Conservation (phyloP, 106 monocot genomes). For the Dioscorea zingiberensis region DNA sequence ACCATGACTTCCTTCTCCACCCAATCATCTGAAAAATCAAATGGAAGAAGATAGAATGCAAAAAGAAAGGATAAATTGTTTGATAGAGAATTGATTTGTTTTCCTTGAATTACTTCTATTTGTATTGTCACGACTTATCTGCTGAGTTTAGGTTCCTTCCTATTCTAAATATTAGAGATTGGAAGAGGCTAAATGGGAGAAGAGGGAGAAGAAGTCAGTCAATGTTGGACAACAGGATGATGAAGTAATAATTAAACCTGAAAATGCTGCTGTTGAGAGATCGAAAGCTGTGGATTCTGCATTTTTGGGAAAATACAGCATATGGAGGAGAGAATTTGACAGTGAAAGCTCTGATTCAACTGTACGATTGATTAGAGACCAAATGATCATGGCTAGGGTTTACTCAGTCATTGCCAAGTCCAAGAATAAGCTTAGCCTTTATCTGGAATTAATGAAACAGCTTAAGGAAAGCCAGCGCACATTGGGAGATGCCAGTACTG, state of each 20-base stretch:
- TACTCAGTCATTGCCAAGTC: slow-evolving; percentile 39
- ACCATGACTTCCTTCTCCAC: no score
- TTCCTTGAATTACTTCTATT: no score
- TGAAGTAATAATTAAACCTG: slow-evolving; percentile 56
- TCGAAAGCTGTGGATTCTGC: slow-evolving; percentile 75
- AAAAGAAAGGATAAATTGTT: no score
- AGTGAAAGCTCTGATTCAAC: slow-evolving; percentile 62
- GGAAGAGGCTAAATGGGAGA: slow-evolving; percentile 4
- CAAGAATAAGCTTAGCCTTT: slow-evolving; percentile 32
- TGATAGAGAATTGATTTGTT: no score
- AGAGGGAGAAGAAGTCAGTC: slow-evolving; percentile 2
- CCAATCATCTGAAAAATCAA: no score
- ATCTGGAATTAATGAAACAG: slow-evolving; percentile 28
- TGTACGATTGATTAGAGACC: slow-evolving; percentile 66
- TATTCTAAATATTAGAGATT: slow-evolving; percentile 2
- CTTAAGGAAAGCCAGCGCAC: slow-evolving; percentile 65
- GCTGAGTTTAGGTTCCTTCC: background rate
- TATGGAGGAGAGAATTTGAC: slow-evolving; percentile 73
- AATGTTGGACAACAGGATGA: slow-evolving; percentile 29
- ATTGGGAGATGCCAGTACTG: slow-evolving; percentile 57
- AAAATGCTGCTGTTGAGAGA: slow-evolving; percentile 65
- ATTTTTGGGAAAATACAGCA: slow-evolving; percentile 64
- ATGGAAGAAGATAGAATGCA: no score
- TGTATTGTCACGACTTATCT: no score
- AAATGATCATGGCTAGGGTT: slow-evolving; percentile 67